These are phyloP conservation scores for Microdochium bolleyi DNA, from an alignment of 2,329 filamentous ascomycete species.

Conservation along the genomic window DNA sequence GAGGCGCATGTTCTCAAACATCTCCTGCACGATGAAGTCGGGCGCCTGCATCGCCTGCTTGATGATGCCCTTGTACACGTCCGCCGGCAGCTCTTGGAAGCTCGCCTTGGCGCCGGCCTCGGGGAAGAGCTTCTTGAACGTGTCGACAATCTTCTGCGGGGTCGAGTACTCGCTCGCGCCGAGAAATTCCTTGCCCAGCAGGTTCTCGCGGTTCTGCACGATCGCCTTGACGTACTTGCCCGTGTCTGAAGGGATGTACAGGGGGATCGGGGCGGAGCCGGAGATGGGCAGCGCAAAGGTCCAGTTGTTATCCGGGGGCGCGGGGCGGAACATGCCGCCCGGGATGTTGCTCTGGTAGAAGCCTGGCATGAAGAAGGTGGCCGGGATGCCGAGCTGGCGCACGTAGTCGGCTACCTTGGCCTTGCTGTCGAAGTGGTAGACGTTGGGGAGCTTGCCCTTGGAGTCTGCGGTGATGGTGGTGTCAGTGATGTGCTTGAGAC, in stretches of 20 bases:
- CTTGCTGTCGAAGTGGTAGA: conserved; percentile 50
- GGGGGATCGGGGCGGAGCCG: conserved; percentile 20
- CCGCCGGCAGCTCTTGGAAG: conserved; percentile 25
- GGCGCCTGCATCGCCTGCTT: conserved; percentile 22
- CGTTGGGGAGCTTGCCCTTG: conserved; percentile 28
- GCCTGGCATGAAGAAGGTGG: conserved; percentile 43
- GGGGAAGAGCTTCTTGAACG: conserved; percentile 27
- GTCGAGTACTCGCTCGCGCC: conserved; percentile 34
- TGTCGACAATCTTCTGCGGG: conserved; percentile 25
- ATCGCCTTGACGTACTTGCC: conserved; percentile 30
- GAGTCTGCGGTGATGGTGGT: conserved; percentile 19
- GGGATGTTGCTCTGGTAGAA: conserved; percentile 45
- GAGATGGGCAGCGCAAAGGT: conserved; percentile 23
- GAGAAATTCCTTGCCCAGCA: conserved; percentile 32
- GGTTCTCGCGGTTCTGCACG: conserved; percentile 22
- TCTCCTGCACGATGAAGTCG: conserved; percentile 33
- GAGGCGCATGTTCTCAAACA: conserved; percentile 45
- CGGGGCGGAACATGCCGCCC: conserved; percentile 15
- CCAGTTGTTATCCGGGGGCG: conserved; percentile 20
- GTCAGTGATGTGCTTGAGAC: not conserved
- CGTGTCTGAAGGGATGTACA: conserved; percentile 25
- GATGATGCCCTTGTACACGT: conserved; percentile 29
- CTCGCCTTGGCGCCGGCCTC: conserved; percentile 28
- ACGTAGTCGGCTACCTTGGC: conserved; percentile 48
- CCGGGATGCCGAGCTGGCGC: conserved; percentile 32